Conservation (phyloP, 2,329 filamentous ascomycete species). For the Pseudocercospora cruenta region DNA sequence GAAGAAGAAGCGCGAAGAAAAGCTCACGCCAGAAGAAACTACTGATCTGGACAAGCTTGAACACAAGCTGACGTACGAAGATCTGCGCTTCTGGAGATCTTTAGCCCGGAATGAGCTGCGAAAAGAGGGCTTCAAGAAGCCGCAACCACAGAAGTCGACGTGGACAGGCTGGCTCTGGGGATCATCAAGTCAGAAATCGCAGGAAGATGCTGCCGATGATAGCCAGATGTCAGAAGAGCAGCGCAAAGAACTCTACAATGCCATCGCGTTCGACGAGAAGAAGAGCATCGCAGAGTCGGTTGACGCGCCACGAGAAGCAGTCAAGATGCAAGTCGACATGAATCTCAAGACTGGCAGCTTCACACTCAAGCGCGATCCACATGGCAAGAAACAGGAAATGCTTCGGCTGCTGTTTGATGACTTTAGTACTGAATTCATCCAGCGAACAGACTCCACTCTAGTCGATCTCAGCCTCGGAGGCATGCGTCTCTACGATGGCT, state of each 20-base stretch:
- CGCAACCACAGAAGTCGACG: constrained; percentile 70
- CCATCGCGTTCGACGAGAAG: constrained; percentile 98
- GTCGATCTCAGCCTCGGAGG: constrained; percentile 89
- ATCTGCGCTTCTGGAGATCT: constrained; percentile 95
- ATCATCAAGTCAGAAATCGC: constrained; percentile 50
- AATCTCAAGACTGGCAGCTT: constrained; percentile 96
- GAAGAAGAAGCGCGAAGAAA: constrained; percentile 75
- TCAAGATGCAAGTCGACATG: constrained; percentile 91
- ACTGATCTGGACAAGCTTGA: constrained; percentile 78
- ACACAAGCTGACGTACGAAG: constrained; percentile 87
- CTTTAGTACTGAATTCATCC: constrained; percentile 86
- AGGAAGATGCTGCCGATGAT: constrained; percentile 71
- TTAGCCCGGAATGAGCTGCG: constrained; percentile 90
- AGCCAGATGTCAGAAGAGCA: constrained; percentile 93
- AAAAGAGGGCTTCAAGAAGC: constrained; percentile 88
- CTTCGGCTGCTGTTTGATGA: constrained; percentile 92
- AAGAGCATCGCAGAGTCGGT: constrained; percentile 83
- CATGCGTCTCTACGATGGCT: constrained; percentile 92
- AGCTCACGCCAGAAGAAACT: constrained; percentile 68
- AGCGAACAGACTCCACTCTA: constrained; percentile 87
- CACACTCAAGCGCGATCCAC: constrained; percentile 82
- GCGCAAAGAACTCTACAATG: constrained; percentile 92
- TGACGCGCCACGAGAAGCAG: constrained; percentile 84
- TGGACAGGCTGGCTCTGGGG: constrained; percentile 96
- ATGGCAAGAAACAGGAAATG: constrained; percentile 77